phyloP scores from a whole-genome alignment of 2,329 filamentous ascomycete genomes.

The Clarireedia paspali region DNA sequence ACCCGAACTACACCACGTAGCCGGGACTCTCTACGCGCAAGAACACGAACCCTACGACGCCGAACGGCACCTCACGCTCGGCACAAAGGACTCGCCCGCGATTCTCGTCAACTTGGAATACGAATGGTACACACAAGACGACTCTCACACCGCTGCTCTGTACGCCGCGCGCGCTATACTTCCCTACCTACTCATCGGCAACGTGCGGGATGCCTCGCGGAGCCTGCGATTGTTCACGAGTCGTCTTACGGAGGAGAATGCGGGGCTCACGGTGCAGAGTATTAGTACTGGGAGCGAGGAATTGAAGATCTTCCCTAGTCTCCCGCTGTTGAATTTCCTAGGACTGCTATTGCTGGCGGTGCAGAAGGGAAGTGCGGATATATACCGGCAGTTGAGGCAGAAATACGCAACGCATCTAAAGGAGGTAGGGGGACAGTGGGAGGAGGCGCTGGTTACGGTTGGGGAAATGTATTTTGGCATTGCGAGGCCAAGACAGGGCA shows the following conservation, averaged over 20 bases:
- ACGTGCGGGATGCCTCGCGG: conserved; percentile 77
- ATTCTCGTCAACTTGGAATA: conserved; percentile 80
- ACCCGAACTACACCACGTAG: conserved; percentile 88
- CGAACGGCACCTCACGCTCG: conserved; percentile 80
- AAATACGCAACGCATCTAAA: conserved; percentile 76
- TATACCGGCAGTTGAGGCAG: conserved; percentile 72
- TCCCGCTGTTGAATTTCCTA: conserved; percentile 94
- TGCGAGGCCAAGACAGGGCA: conserved; percentile 77
- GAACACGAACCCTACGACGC: conserved; percentile 91
- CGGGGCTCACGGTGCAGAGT: conserved; percentile 64
- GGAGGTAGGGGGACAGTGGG: conserved; percentile 70
- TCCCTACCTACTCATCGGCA: conserved; percentile 84
- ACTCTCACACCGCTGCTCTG: conserved; percentile 76
- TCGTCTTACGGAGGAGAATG: conserved; percentile 48
- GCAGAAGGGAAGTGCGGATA: conserved; percentile 65
- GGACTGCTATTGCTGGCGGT: conserved; percentile 76
- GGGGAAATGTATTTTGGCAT: conserved; percentile 98
- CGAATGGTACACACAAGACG: conserved; percentile 85
- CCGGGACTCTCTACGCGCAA: conserved; percentile 81
- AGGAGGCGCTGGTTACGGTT: conserved; percentile 74
- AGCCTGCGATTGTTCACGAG: conserved; percentile 62
- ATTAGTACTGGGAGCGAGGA: conserved; percentile 75
- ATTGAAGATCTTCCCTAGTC: conserved; percentile 73
- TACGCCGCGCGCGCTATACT: conserved; percentile 84
- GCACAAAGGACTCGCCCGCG: conserved; percentile 81